Base-by-base conservation (phyloP, 768 basidiomycete genomes). In the Tulasnella sp. region DNA sequence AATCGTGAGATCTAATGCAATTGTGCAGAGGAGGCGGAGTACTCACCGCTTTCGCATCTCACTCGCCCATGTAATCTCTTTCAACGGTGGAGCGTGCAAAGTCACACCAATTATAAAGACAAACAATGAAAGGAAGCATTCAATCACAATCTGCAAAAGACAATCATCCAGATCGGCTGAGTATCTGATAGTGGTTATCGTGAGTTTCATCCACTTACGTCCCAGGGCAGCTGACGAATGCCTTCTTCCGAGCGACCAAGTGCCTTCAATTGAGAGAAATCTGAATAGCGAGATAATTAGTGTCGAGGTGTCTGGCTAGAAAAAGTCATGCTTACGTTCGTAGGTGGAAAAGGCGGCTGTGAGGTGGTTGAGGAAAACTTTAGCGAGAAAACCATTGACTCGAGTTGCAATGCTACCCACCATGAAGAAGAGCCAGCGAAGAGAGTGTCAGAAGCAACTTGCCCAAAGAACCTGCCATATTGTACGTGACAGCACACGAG, bases 61-160 rank as follows among this genome's bases (percentile, higher is more conserved):
- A 58, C 83, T 86, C 15, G 84, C 76, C 88, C 86, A 91, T 29
- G 82, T 81, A 53, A 89, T 84, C 59, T 88, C 83, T 58, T 81
- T 85, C 29, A 89, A 65, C 28, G 70, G 62, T 1, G 84, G 76
- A 5, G 81, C 72, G 57, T 74, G 79, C 53, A 84, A 58, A n/a
- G 77, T 75, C 28, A 83, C 82, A 5, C 85, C 87, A 3, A 87
- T 53, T 16, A 76, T 79, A 19, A 85, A 84, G 8, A 82, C 54
- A n/a, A 78, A 58, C 16, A 88, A 69, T 1, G 78, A 75, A 46
- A 77, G 37, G 20, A 85, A 58, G 9, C 78, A 74, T 63, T 90
- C 83, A 29, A 80, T 46, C 16, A 82, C 64, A 47, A 82, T 78
- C 86, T 91, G 25, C 28, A 39, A 15, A 28, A 8, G 5, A 7